Conservation (phyloP, 1,139 yeast species). For the Candida sojae region DNA sequence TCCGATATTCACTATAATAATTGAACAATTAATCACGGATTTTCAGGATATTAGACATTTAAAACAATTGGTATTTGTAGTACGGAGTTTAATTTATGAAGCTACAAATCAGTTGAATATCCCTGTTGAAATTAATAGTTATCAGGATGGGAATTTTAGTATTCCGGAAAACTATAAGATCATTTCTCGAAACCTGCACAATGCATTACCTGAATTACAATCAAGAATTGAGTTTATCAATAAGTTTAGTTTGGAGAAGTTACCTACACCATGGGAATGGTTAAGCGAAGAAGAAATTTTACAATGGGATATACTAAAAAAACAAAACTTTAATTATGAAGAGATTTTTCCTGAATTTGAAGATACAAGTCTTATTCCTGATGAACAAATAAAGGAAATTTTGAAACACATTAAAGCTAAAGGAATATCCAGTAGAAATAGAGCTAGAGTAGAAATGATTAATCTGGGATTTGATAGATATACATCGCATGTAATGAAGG, state of each 20-base stretch:
- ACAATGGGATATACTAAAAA: constrained; percentile 18
- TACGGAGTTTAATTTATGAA: constrained; percentile 27
- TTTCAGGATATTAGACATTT: constrained; percentile 7
- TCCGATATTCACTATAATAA: constrained; percentile 6
- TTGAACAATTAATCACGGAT: constrained; percentile 10
- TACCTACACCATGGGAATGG: constrained; percentile 11
- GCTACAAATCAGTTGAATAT: constrained; percentile 23
- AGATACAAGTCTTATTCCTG: constrained; percentile 3
- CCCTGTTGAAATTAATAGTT: constrained; percentile 21
- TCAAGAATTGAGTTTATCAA: constrained; percentile 19
- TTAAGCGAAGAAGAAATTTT: constrained; percentile 16
- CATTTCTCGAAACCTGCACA: constrained; percentile 24
- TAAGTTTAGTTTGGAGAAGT: not conserved
- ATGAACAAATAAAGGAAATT: constrained; percentile 4
- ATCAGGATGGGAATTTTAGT: constrained; percentile 6
- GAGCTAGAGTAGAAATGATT: constrained; percentile 17
- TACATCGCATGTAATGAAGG: constrained; percentile 19
- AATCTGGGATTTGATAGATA: constrained; percentile 20
- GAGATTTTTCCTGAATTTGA: not conserved
- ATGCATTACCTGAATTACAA: constrained; percentile 20
- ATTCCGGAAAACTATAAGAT: constrained; percentile 32
- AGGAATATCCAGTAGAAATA: constrained; percentile 11
- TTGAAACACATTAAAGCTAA: constrained; percentile 4
- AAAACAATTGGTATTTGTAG: constrained; percentile 13
- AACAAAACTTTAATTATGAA: not conserved